phyloP scores from a whole-genome alignment of 2,329 filamentous ascomycete genomes.

The Ceratocystis alfenasii region DNA sequence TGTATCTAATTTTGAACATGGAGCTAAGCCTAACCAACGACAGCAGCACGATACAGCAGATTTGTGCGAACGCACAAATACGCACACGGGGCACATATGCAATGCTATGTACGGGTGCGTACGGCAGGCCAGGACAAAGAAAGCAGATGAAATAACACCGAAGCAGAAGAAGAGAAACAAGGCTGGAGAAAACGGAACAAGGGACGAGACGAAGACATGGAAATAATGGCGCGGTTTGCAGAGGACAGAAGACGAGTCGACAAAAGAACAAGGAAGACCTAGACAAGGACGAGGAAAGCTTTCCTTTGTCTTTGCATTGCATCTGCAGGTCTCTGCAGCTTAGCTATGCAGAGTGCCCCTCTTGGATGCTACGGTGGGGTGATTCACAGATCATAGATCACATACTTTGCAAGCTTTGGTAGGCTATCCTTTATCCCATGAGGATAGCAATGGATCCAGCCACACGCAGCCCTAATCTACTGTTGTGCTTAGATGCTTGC shows the following conservation, averaged over 20 bases:
- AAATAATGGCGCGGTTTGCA: background rate
- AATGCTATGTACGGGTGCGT: background rate
- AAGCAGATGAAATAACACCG: background rate
- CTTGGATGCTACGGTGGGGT: constrained; percentile 20
- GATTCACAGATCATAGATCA: constrained; percentile 14
- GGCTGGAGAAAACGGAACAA: background rate
- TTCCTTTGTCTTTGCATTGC: constrained; percentile 2
- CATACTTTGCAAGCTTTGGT: background rate
- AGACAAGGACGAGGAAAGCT: background rate
- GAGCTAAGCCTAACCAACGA: constrained; percentile 3
- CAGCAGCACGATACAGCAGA: no score
- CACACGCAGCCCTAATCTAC: no score
- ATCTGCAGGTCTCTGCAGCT: constrained; percentile 14
- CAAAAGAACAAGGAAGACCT: background rate
- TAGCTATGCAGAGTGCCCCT: constrained; percentile 14
- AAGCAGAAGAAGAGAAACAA: background rate
- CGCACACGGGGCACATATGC: background rate
- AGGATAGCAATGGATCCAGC: no score
- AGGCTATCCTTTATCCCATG: background rate
- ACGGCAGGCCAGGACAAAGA: background rate
- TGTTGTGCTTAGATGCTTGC: no score
- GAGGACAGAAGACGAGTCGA: background rate
- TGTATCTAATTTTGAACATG: constrained; percentile 8
- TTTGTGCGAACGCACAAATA: background rate
- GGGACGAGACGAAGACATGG: background rate